These are phyloP conservation scores for Neurospora sp. DNA, from an alignment of 495 filamentous ascomycete genomes.

Conservation along the genomic window DNA sequence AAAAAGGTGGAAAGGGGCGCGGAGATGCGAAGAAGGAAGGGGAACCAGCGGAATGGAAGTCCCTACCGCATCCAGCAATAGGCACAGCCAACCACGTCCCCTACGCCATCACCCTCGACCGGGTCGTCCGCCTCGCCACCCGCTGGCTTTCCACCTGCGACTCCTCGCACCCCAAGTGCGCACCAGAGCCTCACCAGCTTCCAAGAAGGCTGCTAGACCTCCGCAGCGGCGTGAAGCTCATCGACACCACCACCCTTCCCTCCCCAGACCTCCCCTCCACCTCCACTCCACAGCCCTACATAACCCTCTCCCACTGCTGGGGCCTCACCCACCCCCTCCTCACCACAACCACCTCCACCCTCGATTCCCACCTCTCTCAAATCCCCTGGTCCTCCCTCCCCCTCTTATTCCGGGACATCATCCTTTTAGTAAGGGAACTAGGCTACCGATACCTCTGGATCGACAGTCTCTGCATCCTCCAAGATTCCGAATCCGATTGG, in stretches of 20 bases:
- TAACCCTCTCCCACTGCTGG: conserved; percentile 16
- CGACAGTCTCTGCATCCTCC: conserved; percentile 12
- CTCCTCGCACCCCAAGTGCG: not conserved
- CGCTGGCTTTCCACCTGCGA: conserved; percentile 4
- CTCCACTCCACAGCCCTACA: not conserved
- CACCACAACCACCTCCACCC: conserved; percentile 3
- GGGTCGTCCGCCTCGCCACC: not conserved
- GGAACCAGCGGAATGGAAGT: not conserved
- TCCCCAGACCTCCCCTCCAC: too few relatives aligned
- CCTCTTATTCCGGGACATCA: conserved; percentile 3
- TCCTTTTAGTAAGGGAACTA: conserved; percentile 1
- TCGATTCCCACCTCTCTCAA: conserved; percentile 1
- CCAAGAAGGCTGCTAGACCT: conserved; percentile 8
- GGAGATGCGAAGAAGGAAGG: not conserved
- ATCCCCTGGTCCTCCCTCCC: conserved; percentile 9
- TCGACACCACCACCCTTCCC: conserved; percentile 2
- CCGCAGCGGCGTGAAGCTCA: conserved; percentile 4
- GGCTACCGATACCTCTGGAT: conserved; percentile 27
- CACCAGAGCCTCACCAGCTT: not conserved
- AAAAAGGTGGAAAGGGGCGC: not conserved
- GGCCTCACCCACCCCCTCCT: conserved; percentile 3
- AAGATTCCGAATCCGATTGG: conserved; percentile 22
- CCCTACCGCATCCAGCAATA: not conserved
- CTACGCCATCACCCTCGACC: conserved; percentile 3
- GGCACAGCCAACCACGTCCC: conserved; percentile 3